A percentile compares a stretch with the other conserved stretches of the same genome.
These are phyloP conservation scores for Calendula officinalis DNA, from an alignment of 129 eudicot species.

Conservation along the genomic window DNA sequence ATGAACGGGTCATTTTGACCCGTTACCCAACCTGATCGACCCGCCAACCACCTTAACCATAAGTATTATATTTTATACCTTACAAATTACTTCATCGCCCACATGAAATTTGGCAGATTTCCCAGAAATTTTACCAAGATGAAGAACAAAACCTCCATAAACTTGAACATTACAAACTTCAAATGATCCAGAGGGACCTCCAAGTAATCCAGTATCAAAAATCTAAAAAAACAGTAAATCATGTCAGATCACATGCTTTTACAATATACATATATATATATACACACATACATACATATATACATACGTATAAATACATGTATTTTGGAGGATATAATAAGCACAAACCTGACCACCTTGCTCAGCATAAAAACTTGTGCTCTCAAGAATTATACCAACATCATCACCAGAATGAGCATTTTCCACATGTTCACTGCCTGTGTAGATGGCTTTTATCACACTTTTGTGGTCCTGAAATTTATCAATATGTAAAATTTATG, in stretches of 20 bases:
- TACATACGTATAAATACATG: background rate
- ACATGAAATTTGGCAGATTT: conserved; percentile 54
- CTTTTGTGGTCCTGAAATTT: conserved; percentile 73
- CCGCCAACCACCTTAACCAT: background rate
- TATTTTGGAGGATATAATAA: conserved; percentile 1
- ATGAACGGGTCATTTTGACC: no score
- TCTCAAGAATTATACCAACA: conserved; percentile 76
- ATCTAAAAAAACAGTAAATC: conserved; percentile 45
- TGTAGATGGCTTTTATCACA: conserved; percentile 81
- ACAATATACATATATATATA: background rate
- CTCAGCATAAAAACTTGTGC: conserved; percentile 94
- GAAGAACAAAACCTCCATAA: conserved; percentile 79
- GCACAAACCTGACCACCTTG: conserved; percentile 99
- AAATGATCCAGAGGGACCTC: conserved; percentile 67
- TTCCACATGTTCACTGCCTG: conserved; percentile 78
- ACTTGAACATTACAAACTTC: conserved; percentile 78
- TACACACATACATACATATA: background rate
- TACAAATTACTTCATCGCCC: conserved; percentile 75
- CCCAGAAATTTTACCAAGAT: conserved; percentile 67
- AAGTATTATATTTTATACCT: conserved; percentile 45
- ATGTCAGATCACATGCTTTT: background rate
- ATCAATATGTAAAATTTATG: conserved; percentile 11
- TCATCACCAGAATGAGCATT: conserved; percentile 59
- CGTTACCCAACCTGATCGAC: no score
- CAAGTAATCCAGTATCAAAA: conserved; percentile 78